phyloP scores from a whole-genome alignment of 805 yeast species.

The Ogataea neopini region DNA sequence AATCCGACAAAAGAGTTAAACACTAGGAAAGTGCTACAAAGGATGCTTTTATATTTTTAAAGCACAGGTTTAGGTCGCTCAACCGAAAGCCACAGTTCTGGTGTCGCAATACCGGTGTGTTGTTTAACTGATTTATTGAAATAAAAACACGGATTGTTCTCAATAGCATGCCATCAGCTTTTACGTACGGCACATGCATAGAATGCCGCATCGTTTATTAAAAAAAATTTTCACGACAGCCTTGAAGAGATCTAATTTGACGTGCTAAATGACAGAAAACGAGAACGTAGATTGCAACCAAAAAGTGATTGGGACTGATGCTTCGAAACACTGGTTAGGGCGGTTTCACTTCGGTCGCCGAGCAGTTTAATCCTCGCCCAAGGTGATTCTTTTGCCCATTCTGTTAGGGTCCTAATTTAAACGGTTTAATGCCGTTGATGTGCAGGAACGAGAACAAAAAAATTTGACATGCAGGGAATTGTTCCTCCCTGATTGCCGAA shows the following conservation, averaged over 20 bases:
- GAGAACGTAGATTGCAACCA: no score
- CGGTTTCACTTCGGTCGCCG: no score
- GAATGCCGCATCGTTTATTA: slow-evolving; percentile 3
- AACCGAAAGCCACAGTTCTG: slow-evolving; percentile 1
- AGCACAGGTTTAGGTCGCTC: not conserved
- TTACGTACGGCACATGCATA: slow-evolving; percentile 1
- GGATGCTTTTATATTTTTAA: not conserved
- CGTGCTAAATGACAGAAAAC: not conserved
- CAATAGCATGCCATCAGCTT: not conserved
- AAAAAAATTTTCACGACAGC: not conserved
- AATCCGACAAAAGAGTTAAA: not conserved
- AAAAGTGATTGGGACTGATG: no score
- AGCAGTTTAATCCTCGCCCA: no score
- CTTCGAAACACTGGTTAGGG: no score
- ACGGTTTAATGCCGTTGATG: not conserved
- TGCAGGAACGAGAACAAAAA: not conserved
- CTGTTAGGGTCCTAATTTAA: no score
- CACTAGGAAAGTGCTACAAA: not conserved
- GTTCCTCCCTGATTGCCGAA: not conserved
- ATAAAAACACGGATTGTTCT: not conserved
- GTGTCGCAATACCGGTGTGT: not conserved
- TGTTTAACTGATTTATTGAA: not conserved
- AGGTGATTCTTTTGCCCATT: no score
- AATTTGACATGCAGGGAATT: not conserved
- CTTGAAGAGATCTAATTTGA: not conserved